Evolutionary conservation across 306 rosid genomes (phyloP).

Genomic region (Vachellia collinsii): DNA sequence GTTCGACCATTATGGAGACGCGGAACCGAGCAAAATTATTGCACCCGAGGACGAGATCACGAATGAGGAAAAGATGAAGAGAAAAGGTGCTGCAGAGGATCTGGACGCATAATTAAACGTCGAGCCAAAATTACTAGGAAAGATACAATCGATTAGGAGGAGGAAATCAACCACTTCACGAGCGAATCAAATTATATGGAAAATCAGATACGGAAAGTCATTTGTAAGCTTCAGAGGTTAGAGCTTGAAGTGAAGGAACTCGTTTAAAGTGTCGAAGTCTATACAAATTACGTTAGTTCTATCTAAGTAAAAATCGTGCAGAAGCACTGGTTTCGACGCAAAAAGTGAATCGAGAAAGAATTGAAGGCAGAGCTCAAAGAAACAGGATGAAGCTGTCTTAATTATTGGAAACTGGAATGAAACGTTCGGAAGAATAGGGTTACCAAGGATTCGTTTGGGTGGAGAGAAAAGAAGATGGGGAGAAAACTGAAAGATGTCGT

Average conservation of each 20-base stretch:
- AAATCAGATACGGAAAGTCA: no score
- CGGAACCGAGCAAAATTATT: background rate
- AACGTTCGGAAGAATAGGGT: background rate
- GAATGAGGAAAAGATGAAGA: background rate
- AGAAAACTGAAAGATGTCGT: no score
- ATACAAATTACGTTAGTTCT: background rate
- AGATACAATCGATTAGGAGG: background rate
- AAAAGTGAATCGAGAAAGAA: background rate
- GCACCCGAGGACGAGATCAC: background rate
- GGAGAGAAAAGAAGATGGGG: no score
- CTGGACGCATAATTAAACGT: background rate
- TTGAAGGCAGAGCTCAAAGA: background rate
- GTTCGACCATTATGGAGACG: conserved; percentile 49
- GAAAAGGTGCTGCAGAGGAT: background rate
- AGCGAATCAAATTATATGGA: background rate
- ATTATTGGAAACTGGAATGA: no score
- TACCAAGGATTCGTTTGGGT: no score
- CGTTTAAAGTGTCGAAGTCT: background rate
- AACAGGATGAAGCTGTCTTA: background rate
- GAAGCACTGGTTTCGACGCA: background rate
- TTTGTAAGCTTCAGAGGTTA: no score
- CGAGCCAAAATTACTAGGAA: background rate
- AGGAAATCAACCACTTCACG: background rate
- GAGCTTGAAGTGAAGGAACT: no score
- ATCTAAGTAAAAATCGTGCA: no score